These are phyloP conservation scores for Olyra latifolia DNA, from an alignment of 176 grass and related monocot species.

Conservation along the genomic window DNA sequence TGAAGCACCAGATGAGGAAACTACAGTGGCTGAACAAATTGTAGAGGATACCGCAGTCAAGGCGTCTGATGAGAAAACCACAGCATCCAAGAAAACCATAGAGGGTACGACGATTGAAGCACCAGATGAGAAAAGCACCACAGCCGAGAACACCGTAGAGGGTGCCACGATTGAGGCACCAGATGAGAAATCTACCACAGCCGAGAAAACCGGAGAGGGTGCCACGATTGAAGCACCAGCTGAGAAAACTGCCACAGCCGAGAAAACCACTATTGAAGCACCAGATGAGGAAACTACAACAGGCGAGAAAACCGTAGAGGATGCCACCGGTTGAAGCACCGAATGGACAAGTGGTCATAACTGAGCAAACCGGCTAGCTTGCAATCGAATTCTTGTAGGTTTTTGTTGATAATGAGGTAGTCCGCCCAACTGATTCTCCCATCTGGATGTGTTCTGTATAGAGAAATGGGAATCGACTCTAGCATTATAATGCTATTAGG, in stretches of 20 bases:
- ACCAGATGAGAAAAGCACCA: neutral
- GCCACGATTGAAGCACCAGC: neutral
- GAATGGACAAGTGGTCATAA: slow-evolving; percentile 24
- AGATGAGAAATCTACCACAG: neutral
- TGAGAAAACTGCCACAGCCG: neutral
- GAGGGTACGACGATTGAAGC: neutral
- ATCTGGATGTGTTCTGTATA: slow-evolving; percentile 47
- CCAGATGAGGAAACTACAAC: neutral
- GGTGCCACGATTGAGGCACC: neutral
- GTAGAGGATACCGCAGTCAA: neutral
- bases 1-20: neutral
- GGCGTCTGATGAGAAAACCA: neutral
- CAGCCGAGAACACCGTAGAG: neutral
- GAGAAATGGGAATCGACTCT: slow-evolving; percentile 37
- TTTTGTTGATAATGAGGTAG: slow-evolving; percentile 35
- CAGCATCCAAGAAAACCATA: neutral
- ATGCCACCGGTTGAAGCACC: neutral
- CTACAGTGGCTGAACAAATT: neutral
- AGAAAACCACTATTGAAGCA: neutral
- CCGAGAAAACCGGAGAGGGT: neutral
- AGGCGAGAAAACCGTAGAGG: neutral
- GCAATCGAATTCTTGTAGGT: neutral
- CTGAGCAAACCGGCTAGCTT: slow-evolving; percentile 26
- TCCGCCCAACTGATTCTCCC: slow-evolving; percentile 33
- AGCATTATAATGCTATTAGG: slow-evolving; percentile 33